Percentiles rank a stretch among this genome's conserved stretches.
phyloP scores from a whole-genome alignment of 768 basidiomycete species.

The Mycena metata region DNA sequence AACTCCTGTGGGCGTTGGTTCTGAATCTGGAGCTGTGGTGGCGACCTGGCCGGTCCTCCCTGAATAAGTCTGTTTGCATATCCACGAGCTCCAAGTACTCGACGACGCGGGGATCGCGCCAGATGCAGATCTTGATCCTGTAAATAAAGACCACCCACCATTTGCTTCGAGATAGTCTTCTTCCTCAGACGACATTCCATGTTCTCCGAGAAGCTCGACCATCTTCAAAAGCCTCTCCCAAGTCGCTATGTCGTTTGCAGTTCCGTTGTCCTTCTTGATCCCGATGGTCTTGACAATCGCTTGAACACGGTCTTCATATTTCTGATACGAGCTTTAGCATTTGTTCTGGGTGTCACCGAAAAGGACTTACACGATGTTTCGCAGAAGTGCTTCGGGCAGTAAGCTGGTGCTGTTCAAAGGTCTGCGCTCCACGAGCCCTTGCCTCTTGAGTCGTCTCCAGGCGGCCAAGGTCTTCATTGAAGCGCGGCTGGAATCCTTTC shows the following conservation, averaged over 20 bases:
- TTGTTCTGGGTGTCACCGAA: slow-evolving; percentile 4
- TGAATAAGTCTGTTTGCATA: slow-evolving; percentile 25
- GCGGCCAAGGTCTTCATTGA: slow-evolving; percentile 7
- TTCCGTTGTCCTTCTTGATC: too few species aligned
- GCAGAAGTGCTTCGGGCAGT: slow-evolving; percentile 20
- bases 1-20: slow-evolving; percentile 1
- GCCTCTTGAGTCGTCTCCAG: slow-evolving; percentile 31
- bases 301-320: too few species aligned
- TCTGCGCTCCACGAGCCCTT: too few species aligned
- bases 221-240: too few species aligned
- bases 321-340: slow-evolving; percentile 19
- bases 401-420: slow-evolving; percentile 29
- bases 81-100: slow-evolving; percentile 32
- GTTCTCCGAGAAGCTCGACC: too few species aligned
- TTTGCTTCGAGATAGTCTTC: too few species aligned
- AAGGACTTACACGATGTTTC: slow-evolving; percentile 30
- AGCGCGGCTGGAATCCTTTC: slow-evolving; percentile 32
- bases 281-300: too few species aligned
- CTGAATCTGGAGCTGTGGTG: slow-evolving; percentile 23
- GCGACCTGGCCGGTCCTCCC: slow-evolving; percentile 9
- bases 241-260: too few species aligned
- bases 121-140: too few species aligned
- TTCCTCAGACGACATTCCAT: too few species aligned
- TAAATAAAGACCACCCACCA: too few species aligned
- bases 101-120: too few species aligned